A percentile compares a stretch with the other conserved stretches of the same genome.
Evolutionary conservation across 192 early-diverging fungal genomes (phyloP).

Genomic region (Backusella parvicylindrica): DNA sequence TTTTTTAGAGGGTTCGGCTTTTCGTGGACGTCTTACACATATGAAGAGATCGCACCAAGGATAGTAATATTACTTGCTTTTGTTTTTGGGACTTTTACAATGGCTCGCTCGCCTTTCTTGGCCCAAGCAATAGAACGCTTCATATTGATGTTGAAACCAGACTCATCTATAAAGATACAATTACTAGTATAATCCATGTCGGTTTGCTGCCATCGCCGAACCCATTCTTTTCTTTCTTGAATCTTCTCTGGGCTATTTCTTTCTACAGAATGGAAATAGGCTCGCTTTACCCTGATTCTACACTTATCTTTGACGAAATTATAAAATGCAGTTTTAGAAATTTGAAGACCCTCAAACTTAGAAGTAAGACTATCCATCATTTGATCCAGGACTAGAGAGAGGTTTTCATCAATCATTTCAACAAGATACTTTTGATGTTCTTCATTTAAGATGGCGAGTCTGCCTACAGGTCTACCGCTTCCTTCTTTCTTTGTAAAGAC

Average conservation of each 20-base stretch:
- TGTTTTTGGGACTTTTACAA: background rate
- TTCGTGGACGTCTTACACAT: background rate
- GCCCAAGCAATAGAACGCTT: conserved; percentile 5
- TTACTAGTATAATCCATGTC: conserved; percentile 11
- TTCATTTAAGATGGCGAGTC: background rate
- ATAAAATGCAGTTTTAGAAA: background rate
- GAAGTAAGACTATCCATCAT: conserved; percentile 1
- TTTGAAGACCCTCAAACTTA: background rate
- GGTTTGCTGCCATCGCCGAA: too few species aligned
- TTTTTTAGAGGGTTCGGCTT: background rate
- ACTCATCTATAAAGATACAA: background rate
- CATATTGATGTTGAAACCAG: conserved; percentile 8
- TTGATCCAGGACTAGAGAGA: conserved; percentile 4
- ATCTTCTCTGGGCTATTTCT: background rate
- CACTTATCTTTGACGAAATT: background rate
- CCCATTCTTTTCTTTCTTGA: background rate
- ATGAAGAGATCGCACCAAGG: background rate
- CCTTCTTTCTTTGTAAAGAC: conserved; percentile 7
- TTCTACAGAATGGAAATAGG: background rate
- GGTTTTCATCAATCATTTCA: conserved; percentile 5
- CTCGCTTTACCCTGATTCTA: conserved; percentile 2
- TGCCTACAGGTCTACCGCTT: conserved; percentile 3
- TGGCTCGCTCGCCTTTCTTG: background rate
- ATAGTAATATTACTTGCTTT: background rate
- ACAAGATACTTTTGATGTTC: conserved; percentile 6